Conservation (phyloP, 805 yeast genomes). For the Komagataella mondaviorum region DNA sequence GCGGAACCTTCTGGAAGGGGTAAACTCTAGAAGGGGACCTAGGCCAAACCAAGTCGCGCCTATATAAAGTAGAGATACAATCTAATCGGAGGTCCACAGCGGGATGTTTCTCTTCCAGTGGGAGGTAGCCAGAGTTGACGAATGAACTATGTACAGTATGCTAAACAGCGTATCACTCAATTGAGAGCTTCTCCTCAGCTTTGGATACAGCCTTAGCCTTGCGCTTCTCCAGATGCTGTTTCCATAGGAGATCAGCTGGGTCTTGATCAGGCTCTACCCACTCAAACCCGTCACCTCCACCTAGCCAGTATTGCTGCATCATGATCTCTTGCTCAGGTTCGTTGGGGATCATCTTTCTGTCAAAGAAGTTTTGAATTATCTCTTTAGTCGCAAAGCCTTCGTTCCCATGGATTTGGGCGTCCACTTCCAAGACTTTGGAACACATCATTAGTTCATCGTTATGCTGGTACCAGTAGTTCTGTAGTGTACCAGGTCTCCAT, state of each 20-base stretch:
- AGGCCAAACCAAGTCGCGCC: not conserved
- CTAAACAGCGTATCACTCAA: not conserved
- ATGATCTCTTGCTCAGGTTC: slow-evolving; percentile 53
- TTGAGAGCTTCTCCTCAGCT: not conserved
- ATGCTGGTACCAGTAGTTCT: slow-evolving; percentile 48
- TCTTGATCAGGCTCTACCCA: slow-evolving; percentile 90
- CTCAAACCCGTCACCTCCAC: slow-evolving; percentile 75
- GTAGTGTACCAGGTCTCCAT: slow-evolving; percentile 55
- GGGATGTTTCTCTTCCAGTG: not conserved
- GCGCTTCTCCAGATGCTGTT: slow-evolving; percentile 13
- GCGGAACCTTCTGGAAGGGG: not conserved
- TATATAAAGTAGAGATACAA: not conserved
- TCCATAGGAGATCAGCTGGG: slow-evolving; percentile 51
- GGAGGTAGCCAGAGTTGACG: not conserved
- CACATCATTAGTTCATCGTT: slow-evolving; percentile 60
- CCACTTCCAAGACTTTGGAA: slow-evolving; percentile 51
- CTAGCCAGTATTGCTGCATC: slow-evolving; percentile 76
- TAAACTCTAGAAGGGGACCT: not conserved
- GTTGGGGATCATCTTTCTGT: slow-evolving; percentile 23
- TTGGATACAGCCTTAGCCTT: slow-evolving; percentile 6
- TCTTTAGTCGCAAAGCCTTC: slow-evolving; percentile 23
- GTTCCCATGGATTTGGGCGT: slow-evolving; percentile 35
- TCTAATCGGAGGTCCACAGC: too few species aligned
- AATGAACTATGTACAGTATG: not conserved
- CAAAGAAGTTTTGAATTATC: slow-evolving; percentile 14